Base-by-base conservation (phyloP, 2,329 filamentous ascomycete genomes). In the Lanzia echinophila region DNA sequence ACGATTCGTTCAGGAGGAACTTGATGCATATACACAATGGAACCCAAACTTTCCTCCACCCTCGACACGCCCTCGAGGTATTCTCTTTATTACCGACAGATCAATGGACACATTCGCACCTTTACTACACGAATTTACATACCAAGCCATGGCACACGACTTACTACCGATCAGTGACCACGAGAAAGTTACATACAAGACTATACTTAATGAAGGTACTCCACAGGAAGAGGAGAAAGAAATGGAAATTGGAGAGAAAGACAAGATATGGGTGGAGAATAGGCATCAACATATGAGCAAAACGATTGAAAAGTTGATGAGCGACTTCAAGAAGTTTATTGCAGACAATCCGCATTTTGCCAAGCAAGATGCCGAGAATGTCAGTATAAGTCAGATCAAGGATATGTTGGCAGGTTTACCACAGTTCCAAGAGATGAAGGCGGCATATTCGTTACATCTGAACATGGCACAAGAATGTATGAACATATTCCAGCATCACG, bases 381-480 rank as follows among this genome's bases (percentile, higher is more conserved):
- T 85, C 39, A 95, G 82, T 67, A 75, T 99, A 53, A 95, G 91
- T 71, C 87, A 88, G 24, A 96, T 99, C 71, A 90, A 94, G 66
- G 91, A 96, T 70, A 99, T 99, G 94, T 75, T 99, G 73, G 94
- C 90, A 13, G 92, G 91, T 8, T 73, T 99, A 56, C 90, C 91
- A 12, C 89, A 97, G 66, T 99, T 96, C 66, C 89, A 95, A 65
- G 87, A 95, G 70, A 89, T 94, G 77, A 96, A 97, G 70, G 90
- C 95, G 67, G 86, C 89, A 1, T 99, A 97, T 70, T 94, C 91
- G 0, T 75, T 99, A 51, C 94, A 99, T 71, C 76, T 99, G 41
- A 92, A 85, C 62, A 97, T 99, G 92, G 94, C 94, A 1, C 88
- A 96, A 68, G 90, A 96, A 68, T 95, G 90, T 68, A 97, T 97